A percentile compares a stretch with the other conserved stretches of the same genome.
Conservation (phyloP, 805 yeast genomes). For the Ogataea allantospora region DNA sequence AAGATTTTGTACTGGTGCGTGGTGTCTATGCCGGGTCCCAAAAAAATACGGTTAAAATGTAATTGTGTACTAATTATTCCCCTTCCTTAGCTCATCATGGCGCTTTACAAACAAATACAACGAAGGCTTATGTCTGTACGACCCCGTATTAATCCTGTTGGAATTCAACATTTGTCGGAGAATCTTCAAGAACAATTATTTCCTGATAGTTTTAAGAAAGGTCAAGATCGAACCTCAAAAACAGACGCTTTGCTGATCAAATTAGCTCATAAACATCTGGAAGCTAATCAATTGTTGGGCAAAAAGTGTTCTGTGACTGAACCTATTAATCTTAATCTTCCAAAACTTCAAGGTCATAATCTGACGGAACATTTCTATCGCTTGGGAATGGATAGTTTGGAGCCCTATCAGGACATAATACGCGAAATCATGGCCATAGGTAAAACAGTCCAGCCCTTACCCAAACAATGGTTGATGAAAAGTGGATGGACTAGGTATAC, state of each 20-base stretch:
- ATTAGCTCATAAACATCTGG: conserved; percentile 60
- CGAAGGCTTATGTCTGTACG: conserved; percentile 10
- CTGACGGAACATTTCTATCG: conserved; percentile 84
- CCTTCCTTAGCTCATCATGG: too few relatives aligned
- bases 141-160: conserved; percentile 71
- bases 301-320: conserved; percentile 61
- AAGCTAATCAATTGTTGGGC: conserved; percentile 65
- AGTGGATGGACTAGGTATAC: conserved; percentile 85
- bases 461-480: conserved; percentile 52
- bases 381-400: conserved; percentile 57
- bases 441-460: conserved; percentile 36
- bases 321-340: conserved; percentile 63
- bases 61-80: not conserved
- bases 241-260: conserved; percentile 39
- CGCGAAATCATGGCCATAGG: conserved; percentile 40
- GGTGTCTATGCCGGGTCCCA: conserved; percentile 3
- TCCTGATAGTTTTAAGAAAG: conserved; percentile 33
- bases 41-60: not conserved
- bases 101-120: not conserved
- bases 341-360: conserved; percentile 66
- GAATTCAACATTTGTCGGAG: conserved; percentile 72
- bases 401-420: conserved; percentile 58
- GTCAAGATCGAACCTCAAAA: conserved; percentile 27
- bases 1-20: conserved; percentile 3
- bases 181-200: conserved; percentile 61